Evolutionary conservation across 2,329 filamentous ascomycete species (phyloP).

Genomic region (Gliomastix tumulicola): DNA sequence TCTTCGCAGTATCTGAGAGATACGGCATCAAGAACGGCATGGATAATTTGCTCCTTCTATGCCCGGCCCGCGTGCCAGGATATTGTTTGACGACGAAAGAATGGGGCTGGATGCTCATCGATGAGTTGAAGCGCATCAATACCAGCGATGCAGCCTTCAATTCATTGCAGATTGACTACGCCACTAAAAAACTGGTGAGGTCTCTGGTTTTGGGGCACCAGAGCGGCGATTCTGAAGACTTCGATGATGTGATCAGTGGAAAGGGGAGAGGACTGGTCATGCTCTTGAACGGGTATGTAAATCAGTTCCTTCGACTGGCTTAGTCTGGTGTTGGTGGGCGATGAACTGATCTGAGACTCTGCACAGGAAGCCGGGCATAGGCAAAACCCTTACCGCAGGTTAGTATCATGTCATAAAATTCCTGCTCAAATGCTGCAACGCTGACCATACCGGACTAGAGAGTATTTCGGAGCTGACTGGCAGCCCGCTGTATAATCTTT

Average conservation of each 20-base stretch:
- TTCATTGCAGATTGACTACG: neutral
- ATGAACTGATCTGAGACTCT: too few species aligned
- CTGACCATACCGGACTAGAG: too few species aligned
- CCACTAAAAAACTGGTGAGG: neutral
- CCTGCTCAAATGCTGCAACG: too few species aligned
- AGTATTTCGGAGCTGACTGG: slow-evolving; percentile 29
- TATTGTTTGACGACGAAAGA: neutral
- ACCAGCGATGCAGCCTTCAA: neutral
- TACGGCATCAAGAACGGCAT: neutral
- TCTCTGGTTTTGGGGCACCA: neutral
- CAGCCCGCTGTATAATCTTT: slow-evolving; percentile 39
- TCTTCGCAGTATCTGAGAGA: neutral
- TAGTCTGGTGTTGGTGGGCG: too few species aligned
- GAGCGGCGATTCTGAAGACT: too few species aligned
- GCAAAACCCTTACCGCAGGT: slow-evolving; percentile 37
- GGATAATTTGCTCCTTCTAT: neutral
- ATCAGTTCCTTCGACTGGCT: too few species aligned
- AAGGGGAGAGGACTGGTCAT: slow-evolving; percentile 36
- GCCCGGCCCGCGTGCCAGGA: neutral
- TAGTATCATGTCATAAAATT: too few species aligned
- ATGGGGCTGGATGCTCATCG: neutral
- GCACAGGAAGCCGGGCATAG: slow-evolving; percentile 38
- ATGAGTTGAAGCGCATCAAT: neutral
- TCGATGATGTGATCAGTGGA: slow-evolving; percentile 33
- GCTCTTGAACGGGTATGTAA: slow-evolving; percentile 36